These are phyloP conservation scores for Wickerhamiella dianesei DNA, from an alignment of 805 yeast genomes.

Conservation along the genomic window DNA sequence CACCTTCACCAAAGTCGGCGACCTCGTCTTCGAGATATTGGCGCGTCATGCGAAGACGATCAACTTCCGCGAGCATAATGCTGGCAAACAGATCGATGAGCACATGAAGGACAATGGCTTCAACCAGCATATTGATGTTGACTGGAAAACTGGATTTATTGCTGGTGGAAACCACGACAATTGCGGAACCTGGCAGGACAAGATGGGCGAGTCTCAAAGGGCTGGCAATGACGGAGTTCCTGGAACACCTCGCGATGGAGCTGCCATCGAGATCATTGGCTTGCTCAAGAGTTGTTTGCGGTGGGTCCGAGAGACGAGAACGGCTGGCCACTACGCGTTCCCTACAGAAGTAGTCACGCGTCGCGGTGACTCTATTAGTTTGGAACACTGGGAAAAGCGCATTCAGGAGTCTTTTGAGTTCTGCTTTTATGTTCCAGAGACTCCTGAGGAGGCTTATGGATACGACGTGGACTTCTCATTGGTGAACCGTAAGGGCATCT, in stretches of 20 bases:
- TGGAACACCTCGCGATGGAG: constrained; percentile 97
- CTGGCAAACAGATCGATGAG: constrained; percentile 74
- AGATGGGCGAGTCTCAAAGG: constrained; percentile 85
- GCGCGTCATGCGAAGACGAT: constrained; percentile 84
- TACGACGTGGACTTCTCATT: constrained; percentile 50
- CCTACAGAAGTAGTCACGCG: constrained; percentile 39
- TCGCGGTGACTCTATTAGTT: constrained; percentile 43
- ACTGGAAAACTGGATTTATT: constrained; percentile 78
- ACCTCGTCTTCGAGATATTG: constrained; percentile 68
- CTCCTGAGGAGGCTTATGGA: constrained; percentile 44
- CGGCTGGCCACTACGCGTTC: constrained; percentile 43
- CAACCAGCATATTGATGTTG: constrained; percentile 65
- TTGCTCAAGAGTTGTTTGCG: constrained; percentile 70
- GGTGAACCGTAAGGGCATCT: constrained; percentile 83
- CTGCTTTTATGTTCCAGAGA: constrained; percentile 60
- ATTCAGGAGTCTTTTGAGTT: constrained; percentile 64
- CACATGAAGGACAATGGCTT: constrained; percentile 92
- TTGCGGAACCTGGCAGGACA: constrained; percentile 99
- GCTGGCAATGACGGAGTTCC: constrained; percentile 88
- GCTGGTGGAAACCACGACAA: constrained; percentile 86
- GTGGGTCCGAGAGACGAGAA: constrained; percentile 52
- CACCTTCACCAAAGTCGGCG: constrained; percentile 55
- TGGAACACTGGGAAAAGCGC: constrained; percentile 60
- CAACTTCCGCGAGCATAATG: constrained; percentile 84
- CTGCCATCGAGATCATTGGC: constrained; percentile 86